phyloP scores from a whole-genome alignment of 2,329 filamentous ascomycete genomes.

The Colletotrichum spaethianum region DNA sequence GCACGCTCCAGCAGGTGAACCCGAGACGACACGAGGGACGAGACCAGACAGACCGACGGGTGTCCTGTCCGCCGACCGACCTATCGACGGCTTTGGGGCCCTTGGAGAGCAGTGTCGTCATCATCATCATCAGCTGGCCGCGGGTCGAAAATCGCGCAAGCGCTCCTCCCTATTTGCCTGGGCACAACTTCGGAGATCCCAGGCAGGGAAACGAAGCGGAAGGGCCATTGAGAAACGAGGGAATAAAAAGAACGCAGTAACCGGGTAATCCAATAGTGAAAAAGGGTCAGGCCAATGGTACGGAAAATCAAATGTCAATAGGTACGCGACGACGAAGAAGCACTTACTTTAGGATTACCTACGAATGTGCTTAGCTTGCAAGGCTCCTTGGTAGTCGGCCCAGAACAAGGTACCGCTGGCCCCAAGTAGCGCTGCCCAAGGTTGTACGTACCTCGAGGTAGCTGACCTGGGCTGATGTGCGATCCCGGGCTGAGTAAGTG shows the following conservation, averaged over 20 bases:
- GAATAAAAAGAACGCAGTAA: conserved; percentile 22
- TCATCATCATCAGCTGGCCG: conserved; percentile 25
- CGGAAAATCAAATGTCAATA: conserved; percentile 17
- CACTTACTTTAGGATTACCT: conserved; percentile 40
- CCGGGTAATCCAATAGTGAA: conserved; percentile 23
- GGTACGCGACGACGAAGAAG: conserved; percentile 30
- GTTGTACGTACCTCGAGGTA: background rate
- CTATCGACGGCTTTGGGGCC: background rate
- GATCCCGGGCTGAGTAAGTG: conserved; percentile 2
- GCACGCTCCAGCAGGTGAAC: conserved; percentile 24
- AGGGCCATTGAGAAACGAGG: conserved; percentile 17
- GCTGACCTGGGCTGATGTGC: conserved; percentile 14
- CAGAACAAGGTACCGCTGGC: conserved; percentile 29
- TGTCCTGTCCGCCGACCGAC: conserved; percentile 1
- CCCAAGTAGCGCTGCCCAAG: conserved; percentile 29
- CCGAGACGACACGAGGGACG: conserved; percentile 20
- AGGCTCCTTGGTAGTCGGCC: conserved; percentile 23
- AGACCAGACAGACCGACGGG: conserved; percentile 19
- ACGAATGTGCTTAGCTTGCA: conserved; percentile 28
- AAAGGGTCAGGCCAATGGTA: conserved; percentile 19
- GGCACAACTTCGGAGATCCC: conserved; percentile 26
- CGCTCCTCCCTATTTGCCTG: conserved; percentile 14
- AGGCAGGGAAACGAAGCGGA: conserved; percentile 35
- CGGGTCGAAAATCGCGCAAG: conserved; percentile 40
- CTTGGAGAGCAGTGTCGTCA: conserved; percentile 29